These are phyloP conservation scores for Fraxinus angustifolia DNA, from an alignment of 305 asterid genomes.

Conservation along the genomic window DNA sequence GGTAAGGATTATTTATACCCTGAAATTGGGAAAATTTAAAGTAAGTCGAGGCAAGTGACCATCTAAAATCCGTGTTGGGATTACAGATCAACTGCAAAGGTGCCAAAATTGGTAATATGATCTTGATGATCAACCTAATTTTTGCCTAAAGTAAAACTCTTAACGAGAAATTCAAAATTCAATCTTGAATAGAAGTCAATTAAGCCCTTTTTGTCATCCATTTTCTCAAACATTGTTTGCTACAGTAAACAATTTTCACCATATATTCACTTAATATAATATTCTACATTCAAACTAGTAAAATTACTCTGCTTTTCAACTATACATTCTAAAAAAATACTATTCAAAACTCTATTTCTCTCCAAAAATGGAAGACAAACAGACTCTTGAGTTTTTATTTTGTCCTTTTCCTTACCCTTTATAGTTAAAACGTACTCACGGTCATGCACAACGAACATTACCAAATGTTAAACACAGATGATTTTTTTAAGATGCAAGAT, in stretches of 20 bases:
- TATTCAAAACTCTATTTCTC: too few relatives aligned
- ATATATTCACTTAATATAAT: too few relatives aligned
- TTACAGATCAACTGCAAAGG: conserved; percentile 1
- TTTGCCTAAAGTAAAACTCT: neutral
- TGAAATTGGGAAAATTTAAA: neutral
- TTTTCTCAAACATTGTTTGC: too few relatives aligned
- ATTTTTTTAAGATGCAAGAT: neutral
- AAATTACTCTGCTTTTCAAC: too few relatives aligned
- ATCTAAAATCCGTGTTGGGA: neutral
- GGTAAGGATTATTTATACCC: neutral
- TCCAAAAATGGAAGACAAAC: too few relatives aligned
- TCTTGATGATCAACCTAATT: conserved; percentile 6
- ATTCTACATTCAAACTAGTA: too few relatives aligned
- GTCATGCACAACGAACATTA: neutral
- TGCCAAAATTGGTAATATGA: neutral
- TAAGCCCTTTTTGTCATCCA: too few relatives aligned
- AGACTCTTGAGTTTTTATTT: neutral
- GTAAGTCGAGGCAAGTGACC: neutral
- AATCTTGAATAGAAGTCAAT: neutral
- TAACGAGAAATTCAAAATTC: neutral
- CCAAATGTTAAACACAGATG: neutral
- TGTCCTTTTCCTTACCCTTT: neutral
- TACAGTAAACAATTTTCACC: too few relatives aligned
- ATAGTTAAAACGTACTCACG: neutral
- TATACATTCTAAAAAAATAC: too few relatives aligned